Base-by-base conservation (phyloP, 306 rosid genomes). In the Oemleria cerasiformis region DNA sequence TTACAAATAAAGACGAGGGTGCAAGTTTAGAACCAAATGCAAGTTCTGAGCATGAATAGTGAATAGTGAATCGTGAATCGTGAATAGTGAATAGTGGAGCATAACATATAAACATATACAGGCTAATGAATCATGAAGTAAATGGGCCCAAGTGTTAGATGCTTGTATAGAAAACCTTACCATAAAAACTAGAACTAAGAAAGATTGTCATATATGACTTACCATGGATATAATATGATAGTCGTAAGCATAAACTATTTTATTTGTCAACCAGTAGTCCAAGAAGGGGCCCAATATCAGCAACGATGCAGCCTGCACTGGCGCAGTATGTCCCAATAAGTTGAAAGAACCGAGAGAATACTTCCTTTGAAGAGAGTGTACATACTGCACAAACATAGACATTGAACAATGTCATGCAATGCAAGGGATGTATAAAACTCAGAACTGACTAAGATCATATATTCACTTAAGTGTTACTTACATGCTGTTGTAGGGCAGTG, bases 271-370 rank as follows among this genome's bases (percentile, higher is more conserved):
- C 91, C 89, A 84, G 69, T 81, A 84, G 82, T 90, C 96, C 62
- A 87, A 65, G 65, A 90, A 87, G 51, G 96, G 96, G 40, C 96
- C 96, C 13, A 76, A 19, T 67, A 84, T 59, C 34, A 87, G 78
- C 68, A 90, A 65, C 57, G 89, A 84, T 60, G 88, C 72, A 48
- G 96, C 93, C 75, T 90, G 96, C 59, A 84, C 84, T 12, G 96
- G 96, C 16, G 96, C 96, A 21, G 88, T 88, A 62, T 90, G 92
- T 67, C 91, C 88, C 83, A 90, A 66, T 78, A 90, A 80, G 70
- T 88, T 84, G 82, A 90, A 90, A 11, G 96, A 90, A 61, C 96
- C 89, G 49, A 90, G 88, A 60, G 96, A 86, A 71, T 90, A 84
- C 75, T 87, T 90, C 71, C 87, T 78, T 82, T 87, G 96, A 60